Evolutionary conservation across 1,284 basidiomycete genomes (phyloP).

Genomic region (Malassezia pachydermatis): DNA sequence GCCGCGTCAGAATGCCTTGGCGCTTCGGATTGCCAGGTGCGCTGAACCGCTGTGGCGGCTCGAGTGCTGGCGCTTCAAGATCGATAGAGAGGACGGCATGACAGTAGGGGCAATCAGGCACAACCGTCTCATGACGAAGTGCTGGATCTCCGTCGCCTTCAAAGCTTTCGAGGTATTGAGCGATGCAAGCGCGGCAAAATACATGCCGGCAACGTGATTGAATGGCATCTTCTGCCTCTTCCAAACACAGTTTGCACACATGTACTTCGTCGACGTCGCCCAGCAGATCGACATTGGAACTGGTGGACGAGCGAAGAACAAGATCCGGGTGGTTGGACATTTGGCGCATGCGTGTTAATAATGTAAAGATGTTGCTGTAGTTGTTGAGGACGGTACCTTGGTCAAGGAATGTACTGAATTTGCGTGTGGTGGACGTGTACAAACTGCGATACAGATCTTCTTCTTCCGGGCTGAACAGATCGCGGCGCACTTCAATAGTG

Average conservation of each 20-base stretch:
- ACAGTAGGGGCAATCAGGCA: constrained; percentile 88
- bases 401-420: constrained; percentile 81
- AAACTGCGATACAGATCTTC: constrained; percentile 88
- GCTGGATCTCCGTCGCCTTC: constrained; percentile 14
- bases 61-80: constrained; percentile 80
- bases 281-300: constrained; percentile 30
- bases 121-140: background rate
- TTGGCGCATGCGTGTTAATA: constrained; percentile 48
- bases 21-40: constrained; percentile 52
- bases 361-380: constrained; percentile 51
- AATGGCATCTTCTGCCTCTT: constrained; percentile 93
- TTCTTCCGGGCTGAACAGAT: constrained; percentile 92
- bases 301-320: constrained; percentile 73
- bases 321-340: constrained; percentile 63
- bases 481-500: constrained; percentile 74
- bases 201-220: constrained; percentile 69
- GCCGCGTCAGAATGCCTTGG: constrained; percentile 84
- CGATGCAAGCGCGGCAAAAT: constrained; percentile 85
- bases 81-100: constrained; percentile 88
- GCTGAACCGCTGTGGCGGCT: constrained; percentile 58
- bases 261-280: constrained; percentile 43
- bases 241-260: constrained; percentile 82
- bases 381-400: constrained; percentile 64
- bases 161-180: constrained; percentile 65
- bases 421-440: constrained; percentile 82